Conservation (phyloP, 148 eudicot species). For the Salicornia ramosissima region DNA sequence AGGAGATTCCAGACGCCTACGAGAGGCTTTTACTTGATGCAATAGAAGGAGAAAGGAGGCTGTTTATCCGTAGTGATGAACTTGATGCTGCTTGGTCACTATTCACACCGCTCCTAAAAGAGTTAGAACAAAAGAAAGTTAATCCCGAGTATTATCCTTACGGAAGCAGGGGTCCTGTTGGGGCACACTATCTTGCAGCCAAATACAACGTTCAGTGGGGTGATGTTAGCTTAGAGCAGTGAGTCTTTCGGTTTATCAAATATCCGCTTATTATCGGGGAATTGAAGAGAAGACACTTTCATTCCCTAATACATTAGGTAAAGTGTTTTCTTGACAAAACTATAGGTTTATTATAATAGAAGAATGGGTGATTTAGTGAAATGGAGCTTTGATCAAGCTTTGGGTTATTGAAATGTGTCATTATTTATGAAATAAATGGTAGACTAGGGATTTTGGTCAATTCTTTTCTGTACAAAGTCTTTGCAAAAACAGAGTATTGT, state of each 20-base stretch:
- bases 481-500: slow-evolving; percentile 7
- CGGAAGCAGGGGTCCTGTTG: slow-evolving; percentile 94
- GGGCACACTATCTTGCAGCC: slow-evolving; percentile 98
- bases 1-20: slow-evolving; percentile 96
- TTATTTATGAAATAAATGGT: slow-evolving; percentile 5
- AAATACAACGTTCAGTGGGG: slow-evolving; percentile 85
- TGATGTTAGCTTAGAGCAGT: slow-evolving; percentile 52
- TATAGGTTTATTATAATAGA: slow-evolving; percentile 4
- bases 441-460: slow-evolving; percentile 6
- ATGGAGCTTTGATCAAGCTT: slow-evolving; percentile 9
- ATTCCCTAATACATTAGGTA: not conserved
- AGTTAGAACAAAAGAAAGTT: slow-evolving; percentile 70
- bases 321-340: not conserved
- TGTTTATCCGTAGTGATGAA: slow-evolving; percentile 90
- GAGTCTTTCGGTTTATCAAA: not conserved
- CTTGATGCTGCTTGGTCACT: slow-evolving; percentile 94
- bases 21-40: slow-evolving; percentile 97
- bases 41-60: slow-evolving; percentile 86
- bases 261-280: not conserved
- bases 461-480: slow-evolving; percentile 31
- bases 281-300: not conserved
- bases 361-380: slow-evolving; percentile 8
- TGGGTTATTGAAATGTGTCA: not conserved
- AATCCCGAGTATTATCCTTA: slow-evolving; percentile 86
- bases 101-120: slow-evolving; percentile 81